Base-by-base conservation (phyloP, 106 monocot genomes). In the Vanilla planifolia region DNA sequence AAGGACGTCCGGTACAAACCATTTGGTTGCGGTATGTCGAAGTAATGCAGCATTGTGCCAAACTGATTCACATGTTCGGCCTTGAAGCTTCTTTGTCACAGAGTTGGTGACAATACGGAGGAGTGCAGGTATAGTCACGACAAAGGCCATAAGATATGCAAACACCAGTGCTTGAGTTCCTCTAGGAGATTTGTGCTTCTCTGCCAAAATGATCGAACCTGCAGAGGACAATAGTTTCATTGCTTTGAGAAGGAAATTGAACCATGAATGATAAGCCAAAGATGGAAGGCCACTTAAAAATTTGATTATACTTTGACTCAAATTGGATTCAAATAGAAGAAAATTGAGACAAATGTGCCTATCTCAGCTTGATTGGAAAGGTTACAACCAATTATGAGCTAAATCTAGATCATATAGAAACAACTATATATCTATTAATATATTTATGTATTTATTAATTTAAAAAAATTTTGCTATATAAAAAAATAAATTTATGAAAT, bases 41-140 rank as follows among this genome's bases (percentile, higher is more conserved):
- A 16, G 21, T 61, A 53, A 52, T 51, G 40, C 24, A 9, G 32
- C 26, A 28, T 43, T 20, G 7, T 42, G 60, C 15, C 29, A 20
- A 50, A 27, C 24, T 27, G 32, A 16, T n/a, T n/a, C n/a, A n/a
- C n/a, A n/a, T 44, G 33, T 25, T 52, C 32, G 32, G 25, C 19
- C 17, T 11, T 50, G 29, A 29, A 71, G 67, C 51, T 61, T 78
- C 42, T 67, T 92, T 27, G 25, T 39, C 48, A 70, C 59, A 60
- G 34, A 59, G 29, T 33, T 41, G 28, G 73, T 55, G 8, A 75
- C 42, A 53, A 80, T 63, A 46, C 55, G 62, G 34, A 84, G n/a
- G 15, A 80, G 16, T 53, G 79, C 65, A 48, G 67, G 50, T 8
- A 92, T 23, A 14, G 72, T 64, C 55, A 81, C 68, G 47, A 80